These are phyloP conservation scores for Blastocystis sp. DNA, from an alignment of 352 stramenopile species.

Conservation along the genomic window DNA sequence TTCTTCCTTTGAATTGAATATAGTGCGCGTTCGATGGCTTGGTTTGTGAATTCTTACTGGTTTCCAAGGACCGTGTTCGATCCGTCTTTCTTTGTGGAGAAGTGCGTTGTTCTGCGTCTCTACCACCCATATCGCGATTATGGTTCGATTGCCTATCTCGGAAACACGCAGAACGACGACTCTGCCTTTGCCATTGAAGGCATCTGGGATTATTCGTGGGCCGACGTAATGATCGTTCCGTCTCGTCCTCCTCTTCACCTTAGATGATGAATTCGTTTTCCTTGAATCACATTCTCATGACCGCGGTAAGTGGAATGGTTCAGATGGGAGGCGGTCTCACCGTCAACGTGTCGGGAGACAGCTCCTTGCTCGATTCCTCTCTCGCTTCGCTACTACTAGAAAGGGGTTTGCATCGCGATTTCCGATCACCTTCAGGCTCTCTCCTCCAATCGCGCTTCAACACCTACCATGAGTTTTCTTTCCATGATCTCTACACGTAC, in stretches of 20 bases:
- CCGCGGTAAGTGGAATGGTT: not conserved
- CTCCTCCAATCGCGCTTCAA: not conserved
- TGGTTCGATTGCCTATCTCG: not conserved
- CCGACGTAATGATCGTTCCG: not conserved
- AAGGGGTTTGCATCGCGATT: too few relatives aligned
- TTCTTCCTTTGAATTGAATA: not conserved
- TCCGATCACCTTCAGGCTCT: not conserved
- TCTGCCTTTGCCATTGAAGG: not conserved
- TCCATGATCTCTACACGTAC: not conserved
- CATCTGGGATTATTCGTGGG: constrained; percentile 7
- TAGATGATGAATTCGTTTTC: not conserved
- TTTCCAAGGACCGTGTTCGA: not conserved
- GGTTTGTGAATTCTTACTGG: not conserved
- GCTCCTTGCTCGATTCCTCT: not conserved
- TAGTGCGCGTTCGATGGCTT: not conserved
- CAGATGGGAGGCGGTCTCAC: not conserved
- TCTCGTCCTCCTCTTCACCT: not conserved
- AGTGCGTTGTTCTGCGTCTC: not conserved
- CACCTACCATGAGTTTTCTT: not conserved
- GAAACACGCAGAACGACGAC: not conserved
- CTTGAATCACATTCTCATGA: not conserved
- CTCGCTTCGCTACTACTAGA: not conserved
- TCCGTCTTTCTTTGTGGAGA: not conserved
- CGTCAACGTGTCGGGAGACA: not conserved
- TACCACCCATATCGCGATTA: constrained; percentile 1